A percentile compares a stretch with the other conserved stretches of the same genome.
These are phyloP conservation scores for Annulohypoxylon nitens DNA, from an alignment of 495 filamentous ascomycete genomes.

Conservation along the genomic window DNA sequence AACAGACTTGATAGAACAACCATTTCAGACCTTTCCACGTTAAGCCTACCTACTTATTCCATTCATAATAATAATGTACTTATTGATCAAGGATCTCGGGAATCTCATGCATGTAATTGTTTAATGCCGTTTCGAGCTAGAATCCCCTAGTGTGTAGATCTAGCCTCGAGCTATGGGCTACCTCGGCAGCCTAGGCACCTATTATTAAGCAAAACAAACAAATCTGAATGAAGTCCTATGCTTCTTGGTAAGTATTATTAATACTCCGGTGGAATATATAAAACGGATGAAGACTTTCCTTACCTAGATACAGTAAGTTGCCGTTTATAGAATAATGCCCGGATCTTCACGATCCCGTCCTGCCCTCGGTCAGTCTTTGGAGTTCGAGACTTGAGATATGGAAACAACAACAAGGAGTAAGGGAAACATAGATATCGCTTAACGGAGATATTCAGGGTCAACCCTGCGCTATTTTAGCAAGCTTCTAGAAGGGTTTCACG, in stretches of 20 bases:
- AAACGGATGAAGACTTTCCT: not conserved
- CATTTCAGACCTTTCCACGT: not conserved
- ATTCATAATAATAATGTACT: not conserved
- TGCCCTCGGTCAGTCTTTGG: not conserved
- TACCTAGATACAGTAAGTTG: constrained; percentile 18
- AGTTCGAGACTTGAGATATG: not conserved
- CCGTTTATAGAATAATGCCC: constrained; percentile 10
- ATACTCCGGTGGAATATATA: not conserved
- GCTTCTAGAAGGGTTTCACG: not conserved
- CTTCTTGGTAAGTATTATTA: not conserved
- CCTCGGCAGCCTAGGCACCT: not conserved
- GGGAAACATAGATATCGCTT: constrained; percentile 2
- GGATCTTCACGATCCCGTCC: not conserved
- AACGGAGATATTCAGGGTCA: not conserved
- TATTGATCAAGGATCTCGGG: not conserved
- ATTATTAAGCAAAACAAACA: not conserved
- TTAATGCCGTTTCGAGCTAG: not conserved
- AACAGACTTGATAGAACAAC: not conserved
- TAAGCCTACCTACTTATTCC: not conserved
- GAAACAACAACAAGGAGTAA: not conserved
- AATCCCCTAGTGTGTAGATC: not conserved
- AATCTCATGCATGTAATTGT: not conserved
- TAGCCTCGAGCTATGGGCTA: not conserved
- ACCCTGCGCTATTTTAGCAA: not conserved
- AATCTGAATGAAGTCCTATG: not conserved